Conservation (phyloP, 805 yeast genomes). For the Osmozyma mogii region DNA sequence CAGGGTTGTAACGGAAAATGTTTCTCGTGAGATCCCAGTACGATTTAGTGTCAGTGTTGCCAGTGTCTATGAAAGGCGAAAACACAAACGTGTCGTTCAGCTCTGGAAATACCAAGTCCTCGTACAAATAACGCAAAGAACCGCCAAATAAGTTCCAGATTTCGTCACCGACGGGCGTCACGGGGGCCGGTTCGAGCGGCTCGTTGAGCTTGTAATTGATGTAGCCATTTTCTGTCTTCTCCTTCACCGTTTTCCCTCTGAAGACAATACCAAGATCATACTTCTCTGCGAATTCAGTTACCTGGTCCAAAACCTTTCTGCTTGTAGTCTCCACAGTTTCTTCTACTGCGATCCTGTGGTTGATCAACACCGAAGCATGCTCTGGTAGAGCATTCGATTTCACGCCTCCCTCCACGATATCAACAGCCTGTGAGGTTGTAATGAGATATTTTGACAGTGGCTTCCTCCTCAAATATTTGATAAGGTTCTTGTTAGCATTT, state of each 20-base stretch:
- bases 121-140: slow-evolving; percentile 52
- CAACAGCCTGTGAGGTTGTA: slow-evolving; percentile 42
- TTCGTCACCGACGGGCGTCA: slow-evolving; percentile 33
- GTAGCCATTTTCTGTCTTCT: slow-evolving; percentile 20
- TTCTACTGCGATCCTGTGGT: slow-evolving; percentile 42
- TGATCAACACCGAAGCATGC: slow-evolving; percentile 33
- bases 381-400: slow-evolving; percentile 47
- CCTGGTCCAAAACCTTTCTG: slow-evolving; percentile 23
- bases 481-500: slow-evolving; percentile 29
- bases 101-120: slow-evolving; percentile 37
- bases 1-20: slow-evolving; percentile 43
- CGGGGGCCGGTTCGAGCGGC: slow-evolving; percentile 38
- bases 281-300: slow-evolving; percentile 24
- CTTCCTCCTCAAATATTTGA: slow-evolving; percentile 20
- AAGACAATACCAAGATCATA: slow-evolving; percentile 29
- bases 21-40: slow-evolving; percentile 50
- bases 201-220: slow-evolving; percentile 17
- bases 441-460: slow-evolving; percentile 27
- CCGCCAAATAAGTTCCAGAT: slow-evolving; percentile 54
- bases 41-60: slow-evolving; percentile 55
- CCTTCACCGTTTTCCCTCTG: slow-evolving; percentile 17
- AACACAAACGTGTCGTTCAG: slow-evolving; percentile 4
- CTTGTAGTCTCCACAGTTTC: slow-evolving; percentile 15
- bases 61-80: slow-evolving; percentile 24
- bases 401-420: slow-evolving; percentile 41